Conservation (phyloP, 2,329 filamentous ascomycete genomes). For the Aureobasidium sp. region DNA sequence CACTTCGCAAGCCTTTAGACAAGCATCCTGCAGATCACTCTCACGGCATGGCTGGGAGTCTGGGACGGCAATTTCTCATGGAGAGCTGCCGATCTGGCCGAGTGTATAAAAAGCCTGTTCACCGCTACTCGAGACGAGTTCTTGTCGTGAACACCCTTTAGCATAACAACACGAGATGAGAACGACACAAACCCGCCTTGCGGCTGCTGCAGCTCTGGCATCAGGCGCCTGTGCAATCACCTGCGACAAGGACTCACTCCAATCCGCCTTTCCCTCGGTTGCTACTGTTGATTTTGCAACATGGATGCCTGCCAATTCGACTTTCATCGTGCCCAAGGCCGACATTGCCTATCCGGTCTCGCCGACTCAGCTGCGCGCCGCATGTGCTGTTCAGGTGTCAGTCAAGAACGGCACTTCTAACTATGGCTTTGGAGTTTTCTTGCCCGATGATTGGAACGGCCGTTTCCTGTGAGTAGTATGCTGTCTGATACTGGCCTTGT, state of each 20-base stretch:
- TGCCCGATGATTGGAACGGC: conserved; percentile 26
- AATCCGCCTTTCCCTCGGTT: conserved; percentile 27
- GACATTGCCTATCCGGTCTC: conserved; percentile 35
- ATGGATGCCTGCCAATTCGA: conserved; percentile 27
- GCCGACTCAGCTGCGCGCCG: conserved; percentile 26
- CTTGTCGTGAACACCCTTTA: not conserved
- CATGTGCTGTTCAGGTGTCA: conserved; percentile 26
- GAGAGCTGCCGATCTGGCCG: not conserved
- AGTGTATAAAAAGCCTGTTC: not conserved
- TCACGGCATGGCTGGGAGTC: not conserved
- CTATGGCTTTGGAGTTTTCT: conserved; percentile 27
- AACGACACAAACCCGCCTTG: not conserved
- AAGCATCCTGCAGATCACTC: not conserved
- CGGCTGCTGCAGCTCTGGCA: not conserved
- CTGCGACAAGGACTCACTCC: conserved; percentile 29
- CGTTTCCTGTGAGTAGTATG: conserved; percentile 21
- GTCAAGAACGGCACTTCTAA: conserved; percentile 23
- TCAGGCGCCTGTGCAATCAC: conserved; percentile 10
- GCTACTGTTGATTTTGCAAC: conserved; percentile 31
- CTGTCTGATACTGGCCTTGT: no score
- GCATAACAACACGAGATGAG: not conserved
- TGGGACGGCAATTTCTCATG: not conserved
- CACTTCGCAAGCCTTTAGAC: not conserved
- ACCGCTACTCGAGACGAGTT: not conserved
- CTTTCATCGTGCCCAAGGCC: conserved; percentile 30